Base-by-base conservation (phyloP, 177 flowering plant species). In the Vitis hybrid region DNA sequence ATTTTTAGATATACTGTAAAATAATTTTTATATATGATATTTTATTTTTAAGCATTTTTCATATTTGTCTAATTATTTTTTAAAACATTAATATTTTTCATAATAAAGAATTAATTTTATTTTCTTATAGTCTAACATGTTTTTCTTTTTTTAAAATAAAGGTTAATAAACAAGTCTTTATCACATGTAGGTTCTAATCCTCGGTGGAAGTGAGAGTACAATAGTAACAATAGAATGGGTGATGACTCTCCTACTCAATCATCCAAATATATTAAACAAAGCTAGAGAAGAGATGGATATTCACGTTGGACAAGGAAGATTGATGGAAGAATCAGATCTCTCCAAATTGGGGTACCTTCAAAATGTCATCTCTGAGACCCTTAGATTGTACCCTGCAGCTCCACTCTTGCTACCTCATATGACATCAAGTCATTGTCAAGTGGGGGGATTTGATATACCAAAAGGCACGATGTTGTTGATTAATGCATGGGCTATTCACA, bases 141-240 rank as follows among this genome's bases (percentile, higher is more conserved):
- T 22, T 22, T 22, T 22, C 22, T 22, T 22, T 22, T 22, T 22
- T 22, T 22, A 20, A 1, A 1, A 22, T 22, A 22, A 22, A 22
- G 22, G 22, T 22, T 22, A 22, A 22, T 22, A 22, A 22, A 22
- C 22, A 22, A 22, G 22, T 22, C 22, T 22, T 12, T 60, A 34
- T 59, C 0, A 50, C 26, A 4, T 53, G 14, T 12, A 76, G 74
- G 19, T 34, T 1, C 2, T 72, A 50, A 6, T 70, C 9, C 10
- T 63, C 3, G 77, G 65, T 0, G 74, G 71, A 13, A 73, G 69
- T 3, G 85, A 84, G 13, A 86, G 88, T 12, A 51, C 87, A 13
- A 20, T 74, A 0, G 39, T 61, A 11, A 82, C 86, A 2, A 51
- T 86, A 31, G 86, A 84, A 55, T 81, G 88, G 90, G 90, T 83